phyloP scores from a whole-genome alignment of 345 rosid genomes.

The Euphorbia peplus region DNA sequence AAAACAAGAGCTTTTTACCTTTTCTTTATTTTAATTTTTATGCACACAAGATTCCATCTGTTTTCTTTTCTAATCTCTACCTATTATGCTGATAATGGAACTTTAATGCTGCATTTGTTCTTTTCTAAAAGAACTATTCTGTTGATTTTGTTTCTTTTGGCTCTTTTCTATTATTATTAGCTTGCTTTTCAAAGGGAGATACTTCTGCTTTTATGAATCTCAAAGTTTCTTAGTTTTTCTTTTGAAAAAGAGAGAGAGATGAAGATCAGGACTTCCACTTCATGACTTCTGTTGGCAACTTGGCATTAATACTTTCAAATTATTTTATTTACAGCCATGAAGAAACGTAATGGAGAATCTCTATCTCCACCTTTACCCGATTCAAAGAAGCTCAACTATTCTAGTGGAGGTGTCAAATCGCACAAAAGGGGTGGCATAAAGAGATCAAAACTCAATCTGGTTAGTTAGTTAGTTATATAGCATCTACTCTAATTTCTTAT shows the following conservation, averaged over 20 bases:
- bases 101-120: slow-evolving; percentile 29
- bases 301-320: slow-evolving; percentile 16
- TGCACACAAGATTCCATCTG: slow-evolving; percentile 45
- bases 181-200: slow-evolving; percentile 31
- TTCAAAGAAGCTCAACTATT: slow-evolving; percentile 51
- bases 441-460: slow-evolving; percentile 47
- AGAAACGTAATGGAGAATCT: slow-evolving; percentile 63
- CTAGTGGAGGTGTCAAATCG: slow-evolving; percentile 35
- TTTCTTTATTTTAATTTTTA: slow-evolving; percentile 46
- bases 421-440: slow-evolving; percentile 37
- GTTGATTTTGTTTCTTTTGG: slow-evolving; percentile 3
- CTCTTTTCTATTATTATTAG: slow-evolving; percentile 11
- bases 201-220: slow-evolving; percentile 25
- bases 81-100: slow-evolving; percentile 25
- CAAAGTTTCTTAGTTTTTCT: slow-evolving; percentile 6
- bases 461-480: slow-evolving; percentile 37
- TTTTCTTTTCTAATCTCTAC: slow-evolving; percentile 23
- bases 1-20: slow-evolving; percentile 38
- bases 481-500: slow-evolving; percentile 13
- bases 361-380: slow-evolving; percentile 43
- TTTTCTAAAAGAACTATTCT: slow-evolving; percentile 15
- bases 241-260: slow-evolving; percentile 1
- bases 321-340: slow-evolving; percentile 64
- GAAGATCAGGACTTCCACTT: not conserved
- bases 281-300: slow-evolving; percentile 13